A percentile compares a stretch with the other conserved stretches of the same genome.
Evolutionary conservation across 805 yeast genomes (phyloP).

Genomic region (Candida silvatica): DNA sequence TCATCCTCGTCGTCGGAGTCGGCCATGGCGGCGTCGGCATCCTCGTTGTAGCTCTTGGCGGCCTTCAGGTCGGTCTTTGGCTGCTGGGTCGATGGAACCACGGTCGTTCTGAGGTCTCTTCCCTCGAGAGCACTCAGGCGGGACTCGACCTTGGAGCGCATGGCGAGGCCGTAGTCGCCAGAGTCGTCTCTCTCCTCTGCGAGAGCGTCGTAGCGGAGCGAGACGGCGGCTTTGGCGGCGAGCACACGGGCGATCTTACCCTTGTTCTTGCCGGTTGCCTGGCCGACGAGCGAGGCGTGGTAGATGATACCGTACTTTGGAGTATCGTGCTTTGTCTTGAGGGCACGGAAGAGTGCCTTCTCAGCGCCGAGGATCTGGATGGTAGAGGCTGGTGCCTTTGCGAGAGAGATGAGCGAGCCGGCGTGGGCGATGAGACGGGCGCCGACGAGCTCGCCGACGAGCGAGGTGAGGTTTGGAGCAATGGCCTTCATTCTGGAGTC

Average conservation of each 20-base stretch:
- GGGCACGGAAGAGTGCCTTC: conserved; percentile 97
- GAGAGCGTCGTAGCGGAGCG: conserved; percentile 91
- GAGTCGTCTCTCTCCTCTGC: conserved; percentile 96
- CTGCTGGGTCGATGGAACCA: conserved; percentile 72
- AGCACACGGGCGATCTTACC: conserved; percentile 98
- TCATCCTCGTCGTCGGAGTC: conserved; percentile 22
- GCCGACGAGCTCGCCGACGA: conserved; percentile 97
- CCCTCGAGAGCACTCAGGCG: conserved; percentile 95
- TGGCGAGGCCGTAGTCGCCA: conserved; percentile 87
- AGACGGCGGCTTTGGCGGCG: conserved; percentile 97
- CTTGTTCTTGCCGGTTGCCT: conserved; percentile 96
- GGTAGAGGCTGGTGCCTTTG: conserved; percentile 98
- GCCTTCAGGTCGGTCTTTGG: conserved; percentile 84
- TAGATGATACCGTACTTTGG: conserved; percentile 97
- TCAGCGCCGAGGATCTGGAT: conserved; percentile 98
- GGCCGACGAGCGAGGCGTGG: conserved; percentile 96
- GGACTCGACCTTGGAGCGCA: conserved; percentile 88
- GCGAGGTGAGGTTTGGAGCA: conserved; percentile 93
- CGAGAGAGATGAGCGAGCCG: conserved; percentile 87
- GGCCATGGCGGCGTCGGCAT: conserved; percentile 68
- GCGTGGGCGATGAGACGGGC: conserved; percentile 97
- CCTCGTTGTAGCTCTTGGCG: conserved; percentile 86
- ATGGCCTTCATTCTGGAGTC: conserved; percentile 96
- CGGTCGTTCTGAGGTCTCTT: conserved; percentile 87
- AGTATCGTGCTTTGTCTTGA: conserved; percentile 96